Base-by-base conservation (phyloP, 1,284 basidiomycete genomes). In the Takashimella tepidaria region DNA sequence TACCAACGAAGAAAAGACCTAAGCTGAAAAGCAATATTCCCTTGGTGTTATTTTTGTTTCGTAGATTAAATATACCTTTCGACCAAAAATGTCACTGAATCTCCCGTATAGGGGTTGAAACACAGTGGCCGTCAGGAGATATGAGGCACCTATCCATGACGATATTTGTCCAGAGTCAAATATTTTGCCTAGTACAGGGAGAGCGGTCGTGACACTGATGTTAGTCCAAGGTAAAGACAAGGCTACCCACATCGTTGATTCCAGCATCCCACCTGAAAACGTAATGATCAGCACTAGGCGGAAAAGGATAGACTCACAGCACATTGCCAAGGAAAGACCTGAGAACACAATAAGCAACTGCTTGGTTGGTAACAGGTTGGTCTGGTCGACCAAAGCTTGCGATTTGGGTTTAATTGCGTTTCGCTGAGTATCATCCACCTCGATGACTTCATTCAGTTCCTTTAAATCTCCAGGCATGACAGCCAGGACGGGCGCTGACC, bases 11-110 rank as follows among this genome's bases (percentile, higher is more conserved):
- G 67, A 84, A 84, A 41, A 86, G 73, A 12, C 71, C 64, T 78
- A 87, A 82, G 2, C 80, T 50, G 16, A 37, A 53, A 20, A 62
- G 57, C 12, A 61, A 51, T 0, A 83, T 81, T 16, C 72, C 72
- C 67, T 88, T 88, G 40, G 86, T 78, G 16, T 87, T 88, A 60
- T 8, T 37, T 16, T 8, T 16, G 31, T n/a, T n/a, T n/a, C 31
- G 10, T 16, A 37, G 10, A 16, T 37, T 8, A 37, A 16, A 8
- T 16, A n/a, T n/a, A n/a, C n/a, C n/a, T 89, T 89, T 25, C 88
- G 78, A 13, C 87, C 88, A 60, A 88, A 88, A 31, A 86, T 87
- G 60, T 89, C 87, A 77, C 84, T 76, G n/a, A 87, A n/a, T n/a
- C n/a, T n/a, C n/a, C n/a, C n/a, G n/a, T n/a, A n/a, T n/a, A n/a